Evolutionary conservation across 2,329 filamentous ascomycete genomes (phyloP).

Genomic region (Eutypa lata): DNA sequence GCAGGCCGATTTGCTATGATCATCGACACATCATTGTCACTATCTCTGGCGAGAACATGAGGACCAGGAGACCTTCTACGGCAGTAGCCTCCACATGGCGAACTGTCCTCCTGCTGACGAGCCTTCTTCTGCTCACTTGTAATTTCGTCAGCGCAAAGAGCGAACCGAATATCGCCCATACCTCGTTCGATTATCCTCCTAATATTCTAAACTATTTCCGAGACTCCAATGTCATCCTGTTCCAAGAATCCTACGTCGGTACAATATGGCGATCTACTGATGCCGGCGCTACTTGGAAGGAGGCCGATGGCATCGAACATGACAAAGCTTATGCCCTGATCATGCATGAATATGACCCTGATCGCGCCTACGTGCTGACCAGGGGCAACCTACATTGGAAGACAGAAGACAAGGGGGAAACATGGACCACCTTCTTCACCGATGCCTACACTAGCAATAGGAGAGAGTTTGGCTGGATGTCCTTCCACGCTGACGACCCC

Average conservation of each 20-base stretch:
- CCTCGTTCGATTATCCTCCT: constrained; percentile 64
- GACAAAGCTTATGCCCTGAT: constrained; percentile 61
- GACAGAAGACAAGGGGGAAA: constrained; percentile 78
- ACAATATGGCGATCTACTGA: constrained; percentile 76
- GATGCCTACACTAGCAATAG: constrained; percentile 54
- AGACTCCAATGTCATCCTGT: constrained; percentile 77
- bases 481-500: constrained; percentile 80
- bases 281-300: constrained; percentile 75
- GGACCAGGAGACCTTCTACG: constrained; percentile 44
- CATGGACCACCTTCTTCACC: constrained; percentile 73
- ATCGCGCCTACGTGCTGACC: constrained; percentile 79
- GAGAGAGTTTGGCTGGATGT: constrained; percentile 49
- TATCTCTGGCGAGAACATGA: constrained; percentile 48
- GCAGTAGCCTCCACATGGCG: constrained; percentile 43
- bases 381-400: constrained; percentile 70
- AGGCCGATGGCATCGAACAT: constrained; percentile 61
- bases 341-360: constrained; percentile 75
- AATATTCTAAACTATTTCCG: constrained; percentile 83
- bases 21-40: constrained; percentile 29
- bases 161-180: constrained; percentile 63
- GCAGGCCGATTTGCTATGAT: constrained; percentile 37
- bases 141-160: constrained; percentile 50
- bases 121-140: constrained; percentile 20
- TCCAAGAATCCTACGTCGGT: constrained; percentile 62
- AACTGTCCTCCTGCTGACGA: constrained; percentile 32